These are phyloP conservation scores for Naegleria lovaniensis DNA, from an alignment of 208 protist species.

Conservation along the genomic window DNA sequence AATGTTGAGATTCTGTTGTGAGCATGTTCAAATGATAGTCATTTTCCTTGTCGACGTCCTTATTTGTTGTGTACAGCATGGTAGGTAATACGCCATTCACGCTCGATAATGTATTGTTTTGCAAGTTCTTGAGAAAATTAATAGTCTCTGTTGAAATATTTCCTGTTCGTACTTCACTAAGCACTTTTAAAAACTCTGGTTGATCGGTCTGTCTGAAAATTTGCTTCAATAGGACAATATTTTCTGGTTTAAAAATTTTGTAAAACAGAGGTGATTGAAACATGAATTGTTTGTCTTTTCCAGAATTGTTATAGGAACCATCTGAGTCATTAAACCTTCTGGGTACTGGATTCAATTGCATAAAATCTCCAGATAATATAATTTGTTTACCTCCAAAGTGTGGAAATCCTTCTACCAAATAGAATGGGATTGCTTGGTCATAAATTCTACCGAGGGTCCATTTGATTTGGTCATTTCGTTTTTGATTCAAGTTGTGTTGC, in stretches of 20 bases:
- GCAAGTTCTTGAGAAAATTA: not conserved
- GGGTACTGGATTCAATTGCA: slow-evolving; percentile 47
- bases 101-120: not conserved
- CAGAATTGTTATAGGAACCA: not conserved
- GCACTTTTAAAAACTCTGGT: not conserved
- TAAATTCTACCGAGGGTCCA: not conserved
- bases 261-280: not conserved
- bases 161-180: not conserved
- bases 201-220: not conserved
- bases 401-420: not conserved
- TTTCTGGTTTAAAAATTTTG: not conserved
- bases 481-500: not conserved
- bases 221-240: not conserved
- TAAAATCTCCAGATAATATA: slow-evolving; percentile 51
- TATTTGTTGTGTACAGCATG: not conserved
- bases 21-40: not conserved
- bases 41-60: not conserved
- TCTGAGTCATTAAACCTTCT: not conserved
- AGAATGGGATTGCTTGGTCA: not conserved
- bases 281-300: not conserved
- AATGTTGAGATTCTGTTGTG: not conserved
- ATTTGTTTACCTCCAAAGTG: slow-evolving; percentile 56
- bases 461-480: not conserved
- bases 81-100: not conserved
- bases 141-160: not conserved